Base-by-base conservation (phyloP, 139 green algal species). In the Zygnema circumcarinatum region DNA sequence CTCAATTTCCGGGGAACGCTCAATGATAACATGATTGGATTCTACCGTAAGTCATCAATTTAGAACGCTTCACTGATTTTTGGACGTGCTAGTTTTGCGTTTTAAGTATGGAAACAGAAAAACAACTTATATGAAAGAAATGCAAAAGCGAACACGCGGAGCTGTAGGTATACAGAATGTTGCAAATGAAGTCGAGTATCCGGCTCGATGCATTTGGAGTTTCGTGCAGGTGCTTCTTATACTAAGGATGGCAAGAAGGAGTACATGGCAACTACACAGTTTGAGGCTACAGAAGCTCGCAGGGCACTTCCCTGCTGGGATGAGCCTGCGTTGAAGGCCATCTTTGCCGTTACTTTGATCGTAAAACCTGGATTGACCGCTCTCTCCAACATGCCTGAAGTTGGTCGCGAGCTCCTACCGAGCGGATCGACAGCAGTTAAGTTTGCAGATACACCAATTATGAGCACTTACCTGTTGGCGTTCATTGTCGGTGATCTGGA, bases 221-320 rank as follows among this genome's bases (percentile, higher is more conserved):
- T 53, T 3, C 11, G 22, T 72, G 35, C 81, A 87, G 81, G 81
- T 20, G 62, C 81, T 40, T 69, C 69, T 21, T 88, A 83, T 39
- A 52, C 21, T 0, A 38, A 35, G 2, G 73, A 83, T 29, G 72
- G 83, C 25, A 33, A 88, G 69, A 88, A 88, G 69, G 0, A 86
- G 72, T 78, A 40, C 38, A 54, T 92, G 86, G 89, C 88, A 0
- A 89, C 76, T 35, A 91, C 89, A 0, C 89, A 92, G 85, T 87
- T 92, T 2, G 86, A 92, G 39, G 39, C 89, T 1, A 84, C 53
- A n/a, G 89, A 90, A 39, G 89, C 89, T 22, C 67, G 89, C n/a
- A 52, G 67, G 7, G 96, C 95, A 20, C 96, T 98, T 75, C 96
- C 96, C 0, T 98, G 96, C 92, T 98, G 97, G 82, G 96, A 98